These are phyloP conservation scores for Phytophthora crassamura DNA, from an alignment of 352 stramenopile genomes.

Conservation along the genomic window DNA sequence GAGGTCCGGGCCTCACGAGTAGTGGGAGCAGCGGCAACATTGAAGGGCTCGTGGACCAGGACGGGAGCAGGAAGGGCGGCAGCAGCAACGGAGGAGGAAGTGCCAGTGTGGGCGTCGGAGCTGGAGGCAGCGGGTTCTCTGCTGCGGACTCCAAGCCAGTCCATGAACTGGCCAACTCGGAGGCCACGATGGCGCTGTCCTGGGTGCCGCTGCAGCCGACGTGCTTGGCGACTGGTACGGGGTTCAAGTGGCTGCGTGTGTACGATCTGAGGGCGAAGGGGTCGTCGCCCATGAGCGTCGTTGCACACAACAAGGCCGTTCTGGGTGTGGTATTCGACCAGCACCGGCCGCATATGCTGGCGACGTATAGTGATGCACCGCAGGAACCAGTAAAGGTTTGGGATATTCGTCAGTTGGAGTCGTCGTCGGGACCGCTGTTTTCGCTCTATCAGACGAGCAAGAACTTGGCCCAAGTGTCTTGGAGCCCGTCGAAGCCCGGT, in stretches of 20 bases:
- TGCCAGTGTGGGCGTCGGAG: slow-evolving; percentile 30
- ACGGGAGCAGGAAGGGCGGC: slow-evolving; percentile 38
- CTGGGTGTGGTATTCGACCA: slow-evolving; percentile 84
- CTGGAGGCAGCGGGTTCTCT: slow-evolving; percentile 36
- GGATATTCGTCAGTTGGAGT: slow-evolving; percentile 87
- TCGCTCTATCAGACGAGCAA: slow-evolving; percentile 79
- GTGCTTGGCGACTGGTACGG: slow-evolving; percentile 81
- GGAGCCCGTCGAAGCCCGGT: slow-evolving; percentile 83
- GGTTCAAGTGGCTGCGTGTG: slow-evolving; percentile 90
- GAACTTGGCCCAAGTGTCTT: slow-evolving; percentile 78
- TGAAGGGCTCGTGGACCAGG: slow-evolving; percentile 40
- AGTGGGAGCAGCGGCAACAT: slow-evolving; percentile 34
- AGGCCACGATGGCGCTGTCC: slow-evolving; percentile 80
- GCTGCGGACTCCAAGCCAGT: slow-evolving; percentile 60
- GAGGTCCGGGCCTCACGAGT: slow-evolving; percentile 13
- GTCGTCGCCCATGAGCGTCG: slow-evolving; percentile 76
- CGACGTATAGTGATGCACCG: slow-evolving; percentile 83
- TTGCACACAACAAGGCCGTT: slow-evolving; percentile 87
- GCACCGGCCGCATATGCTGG: slow-evolving; percentile 81
- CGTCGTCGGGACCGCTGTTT: slow-evolving; percentile 65
- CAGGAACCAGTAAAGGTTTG: slow-evolving; percentile 88
- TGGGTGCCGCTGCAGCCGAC: slow-evolving; percentile 87
- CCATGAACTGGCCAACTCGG: slow-evolving; percentile 85
- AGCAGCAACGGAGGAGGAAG: slow-evolving; percentile 16
- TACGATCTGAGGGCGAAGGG: slow-evolving; percentile 77